Evolutionary conservation across 2,329 filamentous ascomycete genomes (phyloP).

Genomic region (Elsinoe perseae): DNA sequence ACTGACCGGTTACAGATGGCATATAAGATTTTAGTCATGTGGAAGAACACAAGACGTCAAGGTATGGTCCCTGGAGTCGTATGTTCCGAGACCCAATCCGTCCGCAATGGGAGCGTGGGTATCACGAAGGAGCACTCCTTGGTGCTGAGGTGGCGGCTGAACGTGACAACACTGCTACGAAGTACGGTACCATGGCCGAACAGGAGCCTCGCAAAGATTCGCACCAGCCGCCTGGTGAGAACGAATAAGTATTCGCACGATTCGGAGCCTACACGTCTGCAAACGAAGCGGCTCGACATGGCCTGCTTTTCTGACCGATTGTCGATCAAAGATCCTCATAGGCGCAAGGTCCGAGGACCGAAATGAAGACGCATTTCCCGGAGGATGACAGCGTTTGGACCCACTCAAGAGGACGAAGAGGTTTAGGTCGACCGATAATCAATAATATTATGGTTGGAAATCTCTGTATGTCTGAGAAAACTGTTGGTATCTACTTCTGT

Average conservation of each 20-base stretch:
- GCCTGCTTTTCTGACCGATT: too few relatives aligned
- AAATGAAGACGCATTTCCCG: too few relatives aligned
- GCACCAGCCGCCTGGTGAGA: not conserved
- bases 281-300: too few relatives aligned
- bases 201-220: not conserved
- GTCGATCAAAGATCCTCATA: too few relatives aligned
- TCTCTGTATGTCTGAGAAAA: not conserved
- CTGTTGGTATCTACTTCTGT: constrained; percentile 8
- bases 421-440: too few relatives aligned
- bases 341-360: too few relatives aligned
- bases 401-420: too few relatives aligned
- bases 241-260: not conserved
- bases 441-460: too few relatives aligned
- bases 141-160: not conserved
- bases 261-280: too few relatives aligned
- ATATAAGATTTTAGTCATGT: not conserved
- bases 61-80: not conserved
- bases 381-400: too few relatives aligned
- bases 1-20: not conserved
- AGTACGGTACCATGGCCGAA: not conserved
- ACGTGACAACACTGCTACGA: not conserved
- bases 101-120: not conserved
- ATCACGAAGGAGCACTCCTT: not conserved
- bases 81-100: not conserved
- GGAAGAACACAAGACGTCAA: not conserved